Evolutionary conservation across 305 asterid genomes (phyloP).

Genomic region (Fraxinus velutina): DNA sequence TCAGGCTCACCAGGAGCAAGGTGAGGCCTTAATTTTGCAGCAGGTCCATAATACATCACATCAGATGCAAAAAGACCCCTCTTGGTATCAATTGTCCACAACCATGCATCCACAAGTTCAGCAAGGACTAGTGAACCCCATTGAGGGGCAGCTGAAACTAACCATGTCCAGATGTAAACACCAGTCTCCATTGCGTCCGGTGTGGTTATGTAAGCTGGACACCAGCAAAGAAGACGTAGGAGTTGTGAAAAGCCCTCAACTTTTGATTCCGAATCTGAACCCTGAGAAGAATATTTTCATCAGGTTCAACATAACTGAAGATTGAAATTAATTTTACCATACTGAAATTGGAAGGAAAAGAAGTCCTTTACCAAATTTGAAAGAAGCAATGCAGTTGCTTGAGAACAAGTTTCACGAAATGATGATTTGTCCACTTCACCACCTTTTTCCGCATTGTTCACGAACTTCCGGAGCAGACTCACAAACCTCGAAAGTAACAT

Average conservation of each 20-base stretch:
- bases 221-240: conserved; percentile 99
- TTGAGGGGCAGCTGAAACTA: conserved; percentile 98
- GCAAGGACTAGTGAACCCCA: conserved; percentile 94
- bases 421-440: conserved; percentile 79
- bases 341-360: conserved; percentile 21
- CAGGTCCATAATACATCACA: conserved; percentile 71
- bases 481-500: conserved; percentile 72
- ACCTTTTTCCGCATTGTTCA: conserved; percentile 82
- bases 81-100: conserved; percentile 97
- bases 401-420: conserved; percentile 91
- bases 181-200: conserved; percentile 98
- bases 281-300: conserved; percentile 51
- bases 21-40: conserved; percentile 98
- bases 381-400: conserved; percentile 97
- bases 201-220: conserved; percentile 97
- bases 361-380: conserved; percentile 63
- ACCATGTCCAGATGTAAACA: conserved; percentile 97
- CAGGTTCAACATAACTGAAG: conserved; percentile 19
- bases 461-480: conserved; percentile 80
- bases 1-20: conserved; percentile 96
- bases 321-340: conserved; percentile 10
- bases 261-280: conserved; percentile 67
- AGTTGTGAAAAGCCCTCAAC: conserved; percentile 91
- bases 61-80: conserved; percentile 97
- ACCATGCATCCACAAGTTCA: conserved; percentile 99